Evolutionary conservation across 169 alveolate genomes (phyloP).

Genomic region (Eimeria necatrix): DNA sequence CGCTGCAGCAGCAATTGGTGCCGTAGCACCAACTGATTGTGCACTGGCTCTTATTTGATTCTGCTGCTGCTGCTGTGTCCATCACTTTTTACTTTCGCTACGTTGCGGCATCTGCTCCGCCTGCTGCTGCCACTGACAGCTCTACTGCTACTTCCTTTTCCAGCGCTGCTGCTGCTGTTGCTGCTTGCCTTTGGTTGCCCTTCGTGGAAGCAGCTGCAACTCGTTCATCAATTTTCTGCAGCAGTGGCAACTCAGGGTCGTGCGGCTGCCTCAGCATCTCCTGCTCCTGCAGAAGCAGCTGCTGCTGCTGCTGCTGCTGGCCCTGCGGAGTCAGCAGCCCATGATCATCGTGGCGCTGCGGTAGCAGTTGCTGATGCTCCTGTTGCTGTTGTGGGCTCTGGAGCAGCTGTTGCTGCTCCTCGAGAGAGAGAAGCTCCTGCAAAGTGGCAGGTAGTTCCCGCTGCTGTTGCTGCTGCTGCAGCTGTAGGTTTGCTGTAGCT

Average conservation of each 20-base stretch:
- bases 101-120: neutral
- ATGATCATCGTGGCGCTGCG: neutral
- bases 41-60: neutral
- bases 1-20: too few species aligned
- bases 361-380: slow-evolving; percentile 32
- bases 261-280: neutral
- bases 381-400: slow-evolving; percentile 51
- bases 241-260: slow-evolving; percentile 46
- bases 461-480: neutral
- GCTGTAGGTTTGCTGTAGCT: neutral
- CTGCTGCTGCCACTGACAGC: neutral
- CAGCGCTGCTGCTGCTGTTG: slow-evolving; percentile 16
- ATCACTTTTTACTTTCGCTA: neutral
- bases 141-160: neutral
- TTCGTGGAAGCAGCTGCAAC: neutral
- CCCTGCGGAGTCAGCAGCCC: neutral
- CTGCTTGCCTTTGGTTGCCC: slow-evolving; percentile 35
- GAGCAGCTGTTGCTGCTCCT: slow-evolving; percentile 52
- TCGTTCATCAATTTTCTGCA: slow-evolving; percentile 26
- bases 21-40: too few species aligned
- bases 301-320: neutral
- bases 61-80: neutral
- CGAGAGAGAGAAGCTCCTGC: slow-evolving; percentile 29
- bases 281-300: neutral
- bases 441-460: slow-evolving; percentile 25